Conservation (phyloP, 2,329 filamentous ascomycete genomes). For the Eutypa lata region DNA sequence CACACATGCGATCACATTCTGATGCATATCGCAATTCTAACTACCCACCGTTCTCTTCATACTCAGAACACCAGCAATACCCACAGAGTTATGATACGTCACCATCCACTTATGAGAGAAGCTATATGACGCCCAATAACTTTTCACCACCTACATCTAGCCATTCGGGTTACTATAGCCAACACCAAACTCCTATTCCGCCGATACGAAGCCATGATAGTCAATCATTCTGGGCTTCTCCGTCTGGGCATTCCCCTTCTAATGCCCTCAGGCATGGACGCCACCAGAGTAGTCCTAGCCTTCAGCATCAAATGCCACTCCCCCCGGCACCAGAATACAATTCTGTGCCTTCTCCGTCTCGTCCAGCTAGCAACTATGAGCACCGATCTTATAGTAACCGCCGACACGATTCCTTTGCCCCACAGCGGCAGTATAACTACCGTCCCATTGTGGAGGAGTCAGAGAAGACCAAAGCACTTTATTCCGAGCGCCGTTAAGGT, state of each 20-base stretch:
- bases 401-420: conserved; percentile 12
- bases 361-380: neutral
- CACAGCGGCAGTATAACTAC: conserved; percentile 4
- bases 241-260: conserved; percentile 2
- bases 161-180: conserved; percentile 20
- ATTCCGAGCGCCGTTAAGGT: conserved; percentile 17
- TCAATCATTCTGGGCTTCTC: neutral
- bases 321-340: conserved; percentile 7
- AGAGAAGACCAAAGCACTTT: conserved; percentile 15
- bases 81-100: neutral
- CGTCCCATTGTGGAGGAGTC: conserved; percentile 13
- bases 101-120: neutral
- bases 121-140: neutral
- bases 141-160: neutral
- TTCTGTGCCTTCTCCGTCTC: neutral
- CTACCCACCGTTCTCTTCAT: conserved; percentile 13
- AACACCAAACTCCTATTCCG: neutral
- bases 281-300: conserved; percentile 28
- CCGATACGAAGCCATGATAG: neutral
- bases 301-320: conserved; percentile 8
- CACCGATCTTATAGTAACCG: conserved; percentile 7
- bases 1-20: neutral
- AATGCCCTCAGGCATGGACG: no score
- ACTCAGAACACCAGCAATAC: neutral
- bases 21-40: neutral